Percentiles rank a stretch among this genome's conserved stretches.
phyloP scores from a whole-genome alignment of 805 yeast genomes.

The Cyberlindnera japonica region DNA sequence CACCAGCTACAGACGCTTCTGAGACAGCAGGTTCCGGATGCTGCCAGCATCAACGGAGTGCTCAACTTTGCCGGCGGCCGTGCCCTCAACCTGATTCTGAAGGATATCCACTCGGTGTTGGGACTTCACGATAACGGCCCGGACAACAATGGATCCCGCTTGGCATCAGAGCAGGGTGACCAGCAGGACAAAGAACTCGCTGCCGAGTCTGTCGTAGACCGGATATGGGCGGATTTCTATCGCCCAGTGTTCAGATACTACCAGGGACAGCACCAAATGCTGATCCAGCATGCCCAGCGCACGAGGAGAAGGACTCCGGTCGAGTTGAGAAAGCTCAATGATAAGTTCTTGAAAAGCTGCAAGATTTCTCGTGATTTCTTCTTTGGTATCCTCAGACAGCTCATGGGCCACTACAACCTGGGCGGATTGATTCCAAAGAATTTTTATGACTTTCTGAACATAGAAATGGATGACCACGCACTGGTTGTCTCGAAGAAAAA shows the following conservation, averaged over 20 bases:
- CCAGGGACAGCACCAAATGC: slow-evolving; percentile 14
- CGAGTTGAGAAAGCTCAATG: slow-evolving; percentile 55
- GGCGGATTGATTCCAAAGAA: slow-evolving; percentile 22
- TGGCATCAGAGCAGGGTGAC: slow-evolving; percentile 7
- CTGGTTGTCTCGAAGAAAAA: slow-evolving; percentile 11
- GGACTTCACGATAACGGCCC: not conserved
- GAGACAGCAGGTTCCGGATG: slow-evolving; percentile 19
- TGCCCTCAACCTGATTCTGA: slow-evolving; percentile 40
- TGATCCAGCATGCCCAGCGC: slow-evolving; percentile 1
- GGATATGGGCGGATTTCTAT: slow-evolving; percentile 58
- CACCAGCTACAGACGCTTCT: slow-evolving; percentile 11
- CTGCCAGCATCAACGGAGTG: slow-evolving; percentile 35
- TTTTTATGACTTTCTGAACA: slow-evolving; percentile 15
- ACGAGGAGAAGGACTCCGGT: slow-evolving; percentile 32
- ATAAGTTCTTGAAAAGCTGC: slow-evolving; percentile 45
- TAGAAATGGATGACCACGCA: slow-evolving; percentile 11
- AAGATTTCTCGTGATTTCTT: slow-evolving; percentile 49
- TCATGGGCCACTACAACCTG: slow-evolving; percentile 37
- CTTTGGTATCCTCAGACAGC: slow-evolving; percentile 36
- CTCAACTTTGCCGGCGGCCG: slow-evolving; percentile 46
- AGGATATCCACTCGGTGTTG: slow-evolving; percentile 28
- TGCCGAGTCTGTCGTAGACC: slow-evolving; percentile 41
- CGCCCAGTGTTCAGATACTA: slow-evolving; percentile 60
- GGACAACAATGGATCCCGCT: slow-evolving; percentile 6
- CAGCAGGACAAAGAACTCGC: slow-evolving; percentile 6